Base-by-base conservation (phyloP, 495 filamentous ascomycete genomes). In the Penicillium bialowiezense region DNA sequence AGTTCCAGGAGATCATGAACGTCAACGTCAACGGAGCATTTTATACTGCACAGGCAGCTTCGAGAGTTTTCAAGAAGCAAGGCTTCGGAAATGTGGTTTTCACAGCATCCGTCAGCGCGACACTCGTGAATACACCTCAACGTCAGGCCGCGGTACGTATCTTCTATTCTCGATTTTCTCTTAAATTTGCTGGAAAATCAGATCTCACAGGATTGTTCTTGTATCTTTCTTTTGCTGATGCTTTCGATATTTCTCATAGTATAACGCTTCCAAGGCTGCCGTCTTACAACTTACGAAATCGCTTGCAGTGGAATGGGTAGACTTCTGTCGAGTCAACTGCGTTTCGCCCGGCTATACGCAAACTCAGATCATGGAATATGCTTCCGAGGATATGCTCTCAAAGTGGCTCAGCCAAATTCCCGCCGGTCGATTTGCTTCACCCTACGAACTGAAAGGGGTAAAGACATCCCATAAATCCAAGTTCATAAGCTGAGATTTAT, bases 191-290 rank as follows among this genome's bases (percentile, higher is more conserved):
- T n/a, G n/a, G n/a, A n/a, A n/a, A n/a, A n/a, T n/a, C n/a, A n/a
- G n/a, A n/a, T n/a, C n/a, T n/a, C n/a, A n/a, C n/a, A n/a, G n/a
- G n/a, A n/a, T n/a, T n/a, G n/a, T n/a, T n/a, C n/a, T n/a, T n/a
- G n/a, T n/a, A n/a, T n/a, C n/a, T n/a, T n/a, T n/a, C n/a, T n/a
- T n/a, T n/a, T n/a, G n/a, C n/a, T n/a, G n/a, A n/a, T n/a, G n/a
- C n/a, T n/a, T n/a, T n/a, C n/a, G n/a, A n/a, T n/a, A n/a, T n/a
- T n/a, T n/a, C n/a, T n/a, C n/a, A n/a, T 26, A 26, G 8, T 95
- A 95, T 63, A 95, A 95, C 62, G 84, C 86, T 3, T 84, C 85
- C 36, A 95, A 95, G 70, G 89, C 89, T 6, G 89, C 82, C 3
- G 76, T 90, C 12, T 83, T 86, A 29, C 89, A 93, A 48, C 70